Evolutionary conservation across 345 rosid genomes (phyloP).

Genomic region (Pistacia atlantica): DNA sequence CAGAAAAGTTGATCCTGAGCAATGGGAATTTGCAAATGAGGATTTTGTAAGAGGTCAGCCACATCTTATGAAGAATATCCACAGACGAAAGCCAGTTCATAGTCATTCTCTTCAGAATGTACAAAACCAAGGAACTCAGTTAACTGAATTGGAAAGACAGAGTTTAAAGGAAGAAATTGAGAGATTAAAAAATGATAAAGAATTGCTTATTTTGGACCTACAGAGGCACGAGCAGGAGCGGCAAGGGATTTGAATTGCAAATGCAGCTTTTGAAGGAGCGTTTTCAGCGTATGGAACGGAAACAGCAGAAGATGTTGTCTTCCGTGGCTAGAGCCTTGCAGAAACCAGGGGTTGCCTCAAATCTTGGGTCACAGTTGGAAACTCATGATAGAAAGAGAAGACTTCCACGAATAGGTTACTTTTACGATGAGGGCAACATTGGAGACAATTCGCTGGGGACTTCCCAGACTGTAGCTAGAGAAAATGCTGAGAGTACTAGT

Average conservation of each 20-base stretch:
- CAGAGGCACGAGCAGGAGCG: conserved; percentile 59
- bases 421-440: conserved; percentile 34
- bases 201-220: conserved; percentile 51
- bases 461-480: conserved; percentile 38
- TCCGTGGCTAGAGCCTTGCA: conserved; percentile 53
- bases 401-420: conserved; percentile 53
- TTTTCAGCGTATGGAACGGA: conserved; percentile 57
- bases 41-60: conserved; percentile 80
- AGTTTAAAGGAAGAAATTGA: conserved; percentile 63
- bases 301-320: conserved; percentile 60
- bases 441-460: conserved; percentile 45
- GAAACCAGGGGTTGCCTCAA: conserved; percentile 65
- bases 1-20: conserved; percentile 78
- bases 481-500: conserved; percentile 35
- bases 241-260: conserved; percentile 59
- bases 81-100: conserved; percentile 88
- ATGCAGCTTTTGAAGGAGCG: conserved; percentile 61
- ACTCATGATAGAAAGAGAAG: conserved; percentile 69
- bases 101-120: conserved; percentile 75
- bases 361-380: conserved; percentile 54
- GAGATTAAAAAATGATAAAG: conserved; percentile 59
- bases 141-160: conserved; percentile 68
- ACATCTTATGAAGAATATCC: conserved; percentile 80
- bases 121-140: conserved; percentile 53
- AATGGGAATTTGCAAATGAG: conserved; percentile 94